Conservation (phyloP, 352 stramenopile genomes). For the Globisporangium uncinulatum region DNA sequence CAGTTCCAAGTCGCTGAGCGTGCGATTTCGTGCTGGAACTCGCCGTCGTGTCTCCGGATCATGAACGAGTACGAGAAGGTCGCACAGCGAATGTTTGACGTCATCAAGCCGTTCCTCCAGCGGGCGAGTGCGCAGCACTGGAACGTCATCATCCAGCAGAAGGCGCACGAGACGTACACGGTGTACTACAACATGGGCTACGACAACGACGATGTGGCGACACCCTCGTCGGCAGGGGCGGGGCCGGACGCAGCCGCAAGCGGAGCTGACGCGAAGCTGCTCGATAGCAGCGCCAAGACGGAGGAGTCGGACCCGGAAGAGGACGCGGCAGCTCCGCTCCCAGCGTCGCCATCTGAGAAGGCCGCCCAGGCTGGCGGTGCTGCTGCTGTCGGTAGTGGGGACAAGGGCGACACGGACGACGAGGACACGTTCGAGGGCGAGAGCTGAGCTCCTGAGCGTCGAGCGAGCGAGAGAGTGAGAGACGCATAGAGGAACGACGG, state of each 20-base stretch:
- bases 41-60: slow-evolving; percentile 70
- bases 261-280: slow-evolving; percentile 27
- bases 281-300: slow-evolving; percentile 50
- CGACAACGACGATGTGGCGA: slow-evolving; percentile 59
- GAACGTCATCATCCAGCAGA: slow-evolving; percentile 84
- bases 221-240: slow-evolving; percentile 1
- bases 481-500: slow-evolving; percentile 8
- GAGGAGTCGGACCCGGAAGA: slow-evolving; percentile 51
- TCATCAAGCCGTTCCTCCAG: slow-evolving; percentile 71
- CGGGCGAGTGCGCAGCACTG: slow-evolving; percentile 53
- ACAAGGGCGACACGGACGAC: slow-evolving; percentile 14
- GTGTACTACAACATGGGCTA: slow-evolving; percentile 90
- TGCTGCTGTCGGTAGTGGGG: background rate
- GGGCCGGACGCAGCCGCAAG: background rate
- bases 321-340: slow-evolving; percentile 17
- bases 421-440: slow-evolving; percentile 19
- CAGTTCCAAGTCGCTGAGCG: slow-evolving; percentile 85
- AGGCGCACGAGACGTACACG: slow-evolving; percentile 80
- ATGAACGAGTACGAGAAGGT: slow-evolving; percentile 90
- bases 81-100: slow-evolving; percentile 76
- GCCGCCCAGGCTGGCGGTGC: too few relatives aligned
- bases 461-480: background rate
- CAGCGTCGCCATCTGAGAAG: too few relatives aligned
- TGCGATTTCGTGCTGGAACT: slow-evolving; percentile 80
- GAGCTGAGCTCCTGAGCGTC: slow-evolving; percentile 5